Evolutionary conservation across 208 protist genomes (phyloP).

Genomic region (Trypanosoma melophagium): DNA sequence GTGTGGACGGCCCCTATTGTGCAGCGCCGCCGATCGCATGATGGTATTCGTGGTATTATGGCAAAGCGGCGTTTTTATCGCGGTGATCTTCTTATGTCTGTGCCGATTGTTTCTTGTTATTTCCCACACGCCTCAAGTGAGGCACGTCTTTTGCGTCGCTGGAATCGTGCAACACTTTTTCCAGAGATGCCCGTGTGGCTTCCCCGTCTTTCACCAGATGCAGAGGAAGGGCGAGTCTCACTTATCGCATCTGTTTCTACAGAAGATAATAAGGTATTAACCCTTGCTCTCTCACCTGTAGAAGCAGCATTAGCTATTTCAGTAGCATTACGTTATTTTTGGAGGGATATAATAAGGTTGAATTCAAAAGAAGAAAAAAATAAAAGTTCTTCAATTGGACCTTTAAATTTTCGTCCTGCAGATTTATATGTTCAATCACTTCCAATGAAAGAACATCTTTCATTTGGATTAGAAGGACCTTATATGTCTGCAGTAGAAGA

Average conservation of each 20-base stretch:
- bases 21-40: slow-evolving; percentile 30
- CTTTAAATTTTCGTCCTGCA: slow-evolving; percentile 17
- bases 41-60: slow-evolving; percentile 72
- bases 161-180: slow-evolving; percentile 59
- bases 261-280: slow-evolving; percentile 32
- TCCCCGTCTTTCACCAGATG: slow-evolving; percentile 46
- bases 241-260: slow-evolving; percentile 43
- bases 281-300: slow-evolving; percentile 63
- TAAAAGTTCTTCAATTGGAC: slow-evolving; percentile 10
- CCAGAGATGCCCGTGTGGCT: slow-evolving; percentile 68
- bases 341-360: slow-evolving; percentile 24
- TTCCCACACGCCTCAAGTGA: slow-evolving; percentile 38
- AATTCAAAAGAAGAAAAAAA: slow-evolving; percentile 6
- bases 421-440: slow-evolving; percentile 56
- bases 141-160: slow-evolving; percentile 39
- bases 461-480: slow-evolving; percentile 53
- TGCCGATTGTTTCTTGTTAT: slow-evolving; percentile 65
- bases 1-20: slow-evolving; percentile 30
- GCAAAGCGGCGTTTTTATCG: slow-evolving; percentile 25
- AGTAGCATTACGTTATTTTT: slow-evolving; percentile 79
- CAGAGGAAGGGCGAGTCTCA: slow-evolving; percentile 32
- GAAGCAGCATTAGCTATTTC: slow-evolving; percentile 62
- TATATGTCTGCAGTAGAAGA: slow-evolving; percentile 36
- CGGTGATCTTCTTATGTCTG: slow-evolving; percentile 48
- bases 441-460: slow-evolving; percentile 47